A percentile compares a stretch with the other conserved stretches of the same genome.
Conservation (phyloP, 345 rosid genomes). For the Toxicodendron radicans region DNA sequence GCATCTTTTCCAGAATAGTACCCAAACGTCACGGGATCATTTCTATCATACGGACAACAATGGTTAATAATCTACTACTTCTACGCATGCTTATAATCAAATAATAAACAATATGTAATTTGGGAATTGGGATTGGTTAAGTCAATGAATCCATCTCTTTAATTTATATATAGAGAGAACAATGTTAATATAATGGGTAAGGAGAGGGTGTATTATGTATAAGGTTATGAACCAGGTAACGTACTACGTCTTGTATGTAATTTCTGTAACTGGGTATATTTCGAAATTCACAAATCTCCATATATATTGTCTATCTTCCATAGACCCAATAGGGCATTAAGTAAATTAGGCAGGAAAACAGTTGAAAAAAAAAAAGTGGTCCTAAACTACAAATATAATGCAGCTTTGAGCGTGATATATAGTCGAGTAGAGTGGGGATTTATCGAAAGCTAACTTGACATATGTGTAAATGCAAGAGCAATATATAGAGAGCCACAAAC, state of each 20-base stretch:
- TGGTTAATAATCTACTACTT: neutral
- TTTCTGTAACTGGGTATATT: neutral
- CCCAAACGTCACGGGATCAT: conserved; percentile 7
- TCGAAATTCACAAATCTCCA: neutral
- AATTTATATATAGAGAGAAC: too few species aligned
- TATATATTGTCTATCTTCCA: neutral
- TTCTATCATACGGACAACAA: neutral
- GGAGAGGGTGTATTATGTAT: too few species aligned
- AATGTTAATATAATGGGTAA: too few species aligned
- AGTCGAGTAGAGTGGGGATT: conserved; percentile 12
- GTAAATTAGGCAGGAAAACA: conserved; percentile 13
- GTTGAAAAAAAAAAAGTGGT: conserved; percentile 14
- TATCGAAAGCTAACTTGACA: conserved; percentile 16
- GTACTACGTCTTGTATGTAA: neutral
- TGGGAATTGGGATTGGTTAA: too few species aligned
- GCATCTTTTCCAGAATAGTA: conserved; percentile 11
- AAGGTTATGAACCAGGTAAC: too few species aligned
- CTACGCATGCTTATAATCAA: neutral
- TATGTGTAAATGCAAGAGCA: neutral
- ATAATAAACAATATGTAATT: too few species aligned
- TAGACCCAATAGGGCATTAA: neutral
- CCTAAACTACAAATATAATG: conserved; percentile 13
- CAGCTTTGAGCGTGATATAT: neutral
- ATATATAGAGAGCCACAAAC: neutral
- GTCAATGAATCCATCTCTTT: too few species aligned